Evolutionary conservation across 345 rosid genomes (phyloP).

Genomic region (Ceriops tagal): DNA sequence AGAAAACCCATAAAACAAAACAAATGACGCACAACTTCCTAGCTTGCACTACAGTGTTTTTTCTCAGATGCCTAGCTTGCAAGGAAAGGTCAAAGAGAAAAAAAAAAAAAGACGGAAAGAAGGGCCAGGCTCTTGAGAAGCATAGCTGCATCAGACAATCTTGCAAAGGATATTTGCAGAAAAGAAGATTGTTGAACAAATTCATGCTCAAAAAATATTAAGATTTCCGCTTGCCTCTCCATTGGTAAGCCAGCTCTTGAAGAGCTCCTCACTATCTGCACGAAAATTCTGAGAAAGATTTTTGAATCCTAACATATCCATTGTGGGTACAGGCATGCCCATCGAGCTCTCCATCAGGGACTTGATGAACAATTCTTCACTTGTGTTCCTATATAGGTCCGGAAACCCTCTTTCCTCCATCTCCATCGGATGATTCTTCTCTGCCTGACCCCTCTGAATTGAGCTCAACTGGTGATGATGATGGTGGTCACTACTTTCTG

Average conservation of each 20-base stretch:
- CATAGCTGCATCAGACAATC: background rate
- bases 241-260: constrained; percentile 67
- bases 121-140: background rate
- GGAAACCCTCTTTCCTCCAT: constrained; percentile 48
- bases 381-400: constrained; percentile 51
- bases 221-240: constrained; percentile 57
- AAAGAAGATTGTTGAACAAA: background rate
- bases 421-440: constrained; percentile 30
- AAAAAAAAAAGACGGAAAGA: background rate
- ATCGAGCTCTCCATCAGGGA: constrained; percentile 58
- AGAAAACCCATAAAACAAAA: background rate
- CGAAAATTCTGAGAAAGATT: constrained; percentile 52
- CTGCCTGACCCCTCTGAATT: constrained; percentile 23
- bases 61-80: background rate
- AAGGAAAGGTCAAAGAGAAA: background rate
- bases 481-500: constrained; percentile 17
- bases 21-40: too few species aligned
- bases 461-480: constrained; percentile 19
- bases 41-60: too few species aligned
- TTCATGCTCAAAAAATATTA: background rate
- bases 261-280: constrained; percentile 68
- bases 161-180: background rate
- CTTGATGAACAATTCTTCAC: constrained; percentile 62
- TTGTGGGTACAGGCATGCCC: constrained; percentile 46
- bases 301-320: constrained; percentile 62